These are phyloP conservation scores for Sutorius eximius DNA, from an alignment of 1,284 basidiomycete genomes.

Conservation along the genomic window DNA sequence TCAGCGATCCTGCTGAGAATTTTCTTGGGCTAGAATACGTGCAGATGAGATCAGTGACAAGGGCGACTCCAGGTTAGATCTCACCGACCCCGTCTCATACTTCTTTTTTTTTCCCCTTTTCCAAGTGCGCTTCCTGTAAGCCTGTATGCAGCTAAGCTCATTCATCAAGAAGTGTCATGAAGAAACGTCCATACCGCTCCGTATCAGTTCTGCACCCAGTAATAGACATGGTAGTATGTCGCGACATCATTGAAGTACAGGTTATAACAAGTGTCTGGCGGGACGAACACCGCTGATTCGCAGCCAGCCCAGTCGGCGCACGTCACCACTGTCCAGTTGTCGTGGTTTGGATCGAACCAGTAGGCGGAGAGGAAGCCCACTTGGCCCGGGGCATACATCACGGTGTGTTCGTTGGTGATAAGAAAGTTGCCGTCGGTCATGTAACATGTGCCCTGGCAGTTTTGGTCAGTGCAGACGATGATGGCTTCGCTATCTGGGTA, in stretches of 20 bases:
- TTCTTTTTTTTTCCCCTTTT: too few species aligned
- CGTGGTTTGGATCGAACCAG: not conserved
- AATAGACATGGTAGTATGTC: not conserved
- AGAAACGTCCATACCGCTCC: not conserved
- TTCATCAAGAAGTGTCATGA: not conserved
- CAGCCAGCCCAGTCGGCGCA: too few species aligned
- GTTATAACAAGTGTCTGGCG: conserved; percentile 4
- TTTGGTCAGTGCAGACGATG: too few species aligned
- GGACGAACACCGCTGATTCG: not conserved
- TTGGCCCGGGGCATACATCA: too few species aligned
- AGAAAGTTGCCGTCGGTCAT: too few species aligned
- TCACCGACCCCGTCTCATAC: too few species aligned
- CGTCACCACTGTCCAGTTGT: not conserved
- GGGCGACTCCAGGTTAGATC: not conserved
- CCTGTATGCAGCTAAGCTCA: not conserved
- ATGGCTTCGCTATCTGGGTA: too few species aligned
- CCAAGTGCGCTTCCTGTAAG: not conserved
- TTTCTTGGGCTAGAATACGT: not conserved
- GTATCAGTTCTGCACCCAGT: not conserved
- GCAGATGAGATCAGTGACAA: not conserved
- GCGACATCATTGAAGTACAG: not conserved
- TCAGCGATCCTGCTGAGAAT: not conserved
- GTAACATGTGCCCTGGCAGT: too few species aligned
- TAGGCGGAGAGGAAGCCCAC: too few species aligned
- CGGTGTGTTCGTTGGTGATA: too few species aligned